These are phyloP conservation scores for Aciculoconidium aculeatum DNA, from an alignment of 805 yeast genomes.

Conservation along the genomic window DNA sequence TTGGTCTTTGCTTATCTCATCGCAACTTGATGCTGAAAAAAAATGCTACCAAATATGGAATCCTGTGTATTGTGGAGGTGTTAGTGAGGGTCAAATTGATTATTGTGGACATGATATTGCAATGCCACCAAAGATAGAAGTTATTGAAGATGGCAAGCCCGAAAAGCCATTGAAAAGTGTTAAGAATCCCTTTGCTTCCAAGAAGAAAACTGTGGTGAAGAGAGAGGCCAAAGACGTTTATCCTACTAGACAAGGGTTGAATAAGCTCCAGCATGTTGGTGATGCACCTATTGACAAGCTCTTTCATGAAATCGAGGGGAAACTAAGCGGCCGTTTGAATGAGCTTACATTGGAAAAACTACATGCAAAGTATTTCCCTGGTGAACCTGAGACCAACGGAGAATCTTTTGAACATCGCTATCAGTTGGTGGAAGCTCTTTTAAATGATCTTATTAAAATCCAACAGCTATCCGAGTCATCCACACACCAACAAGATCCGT, in stretches of 20 bases:
- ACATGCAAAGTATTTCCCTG: slow-evolving; percentile 5
- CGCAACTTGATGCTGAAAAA: slow-evolving; percentile 1
- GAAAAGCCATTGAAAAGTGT: background rate
- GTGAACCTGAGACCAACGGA: background rate
- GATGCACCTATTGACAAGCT: slow-evolving; percentile 29
- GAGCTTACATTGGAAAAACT: slow-evolving; percentile 15
- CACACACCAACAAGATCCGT: background rate
- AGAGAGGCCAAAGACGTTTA: slow-evolving; percentile 29
- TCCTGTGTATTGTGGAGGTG: too few relatives aligned
- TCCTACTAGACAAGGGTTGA: slow-evolving; percentile 27
- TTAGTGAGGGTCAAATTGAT: too few relatives aligned
- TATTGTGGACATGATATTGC: background rate
- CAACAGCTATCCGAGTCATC: slow-evolving; percentile 29
- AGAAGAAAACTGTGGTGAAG: slow-evolving; percentile 23
- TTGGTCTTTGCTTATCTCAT: slow-evolving; percentile 3
- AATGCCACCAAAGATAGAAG: slow-evolving; percentile 22
- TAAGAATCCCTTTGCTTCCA: slow-evolving; percentile 21
- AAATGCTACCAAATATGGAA: too few relatives aligned
- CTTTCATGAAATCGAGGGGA: slow-evolving; percentile 24
- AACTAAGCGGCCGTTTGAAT: slow-evolving; percentile 19
- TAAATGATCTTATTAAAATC: slow-evolving; percentile 32
- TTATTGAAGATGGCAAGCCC: too few relatives aligned
- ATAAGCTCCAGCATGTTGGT: slow-evolving; percentile 23
- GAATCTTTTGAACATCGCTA: slow-evolving; percentile 1
- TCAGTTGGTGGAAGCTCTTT: slow-evolving; percentile 28